These are phyloP conservation scores for Cryphonectria radicalis DNA, from an alignment of 2,329 filamentous ascomycete species.

Conservation along the genomic window DNA sequence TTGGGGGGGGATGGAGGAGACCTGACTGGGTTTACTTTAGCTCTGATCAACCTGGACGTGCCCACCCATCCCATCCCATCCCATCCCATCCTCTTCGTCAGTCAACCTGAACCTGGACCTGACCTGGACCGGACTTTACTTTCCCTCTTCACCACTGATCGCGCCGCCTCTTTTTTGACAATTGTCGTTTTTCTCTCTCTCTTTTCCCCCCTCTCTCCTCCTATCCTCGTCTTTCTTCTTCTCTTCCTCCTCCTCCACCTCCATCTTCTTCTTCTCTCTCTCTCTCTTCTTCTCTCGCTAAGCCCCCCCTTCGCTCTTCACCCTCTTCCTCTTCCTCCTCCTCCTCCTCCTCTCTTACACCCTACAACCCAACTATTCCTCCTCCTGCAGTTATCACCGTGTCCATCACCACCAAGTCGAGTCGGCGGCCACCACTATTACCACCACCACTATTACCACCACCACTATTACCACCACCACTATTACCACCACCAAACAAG, in stretches of 20 bases:
- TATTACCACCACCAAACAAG: neutral
- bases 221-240: neutral
- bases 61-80: constrained; percentile 21
- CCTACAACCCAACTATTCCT: neutral
- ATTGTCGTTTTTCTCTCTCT: neutral
- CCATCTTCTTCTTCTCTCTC: neutral
- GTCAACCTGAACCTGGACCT: constrained; percentile 14
- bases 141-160: constrained; percentile 19
- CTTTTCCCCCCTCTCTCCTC: constrained; percentile 9
- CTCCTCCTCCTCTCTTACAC: neutral
- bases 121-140: constrained; percentile 9
- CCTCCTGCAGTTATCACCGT: constrained; percentile 9
- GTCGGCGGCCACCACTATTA: constrained; percentile 7
- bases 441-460: neutral
- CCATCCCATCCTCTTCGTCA: constrained; percentile 16
- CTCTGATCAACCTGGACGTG: constrained; percentile 29
- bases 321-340: neutral
- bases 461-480: neutral
- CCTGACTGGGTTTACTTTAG: constrained; percentile 27
- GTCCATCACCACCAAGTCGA: constrained; percentile 9
- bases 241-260: neutral
- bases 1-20: neutral
- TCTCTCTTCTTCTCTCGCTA: neutral
- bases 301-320: neutral
- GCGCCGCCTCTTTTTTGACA: constrained; percentile 21